Evolutionary conservation across 208 protist genomes (phyloP).

Genomic region (Crithidia sp.): DNA sequence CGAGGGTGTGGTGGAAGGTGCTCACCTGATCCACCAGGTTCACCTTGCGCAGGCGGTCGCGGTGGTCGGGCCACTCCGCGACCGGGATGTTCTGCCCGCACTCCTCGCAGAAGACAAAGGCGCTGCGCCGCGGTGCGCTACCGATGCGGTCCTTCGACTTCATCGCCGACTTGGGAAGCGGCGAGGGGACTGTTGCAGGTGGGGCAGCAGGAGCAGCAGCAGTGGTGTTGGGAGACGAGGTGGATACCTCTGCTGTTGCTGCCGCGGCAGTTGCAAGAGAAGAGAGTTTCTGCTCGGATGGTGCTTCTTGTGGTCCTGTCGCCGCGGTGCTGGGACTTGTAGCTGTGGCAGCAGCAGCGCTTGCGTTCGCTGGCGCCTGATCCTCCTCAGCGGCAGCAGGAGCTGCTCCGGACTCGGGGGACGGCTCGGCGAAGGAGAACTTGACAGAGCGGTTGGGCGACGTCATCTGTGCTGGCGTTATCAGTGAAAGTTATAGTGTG

Average conservation of each 20-base stretch:
- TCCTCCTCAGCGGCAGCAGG: too few species aligned
- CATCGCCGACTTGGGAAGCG: conserved; percentile 23
- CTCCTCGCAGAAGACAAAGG: conserved; percentile 60
- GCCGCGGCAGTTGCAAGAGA: neutral
- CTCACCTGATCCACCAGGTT: conserved; percentile 56
- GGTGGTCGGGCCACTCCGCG: conserved; percentile 79
- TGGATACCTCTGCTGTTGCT: neutral
- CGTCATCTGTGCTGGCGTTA: neutral
- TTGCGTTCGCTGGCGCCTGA: too few species aligned
- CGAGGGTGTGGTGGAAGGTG: conserved; percentile 50
- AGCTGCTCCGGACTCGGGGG: neutral
- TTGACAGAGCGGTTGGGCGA: conserved; percentile 20
- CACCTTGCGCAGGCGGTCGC: conserved; percentile 70
- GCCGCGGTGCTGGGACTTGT: too few species aligned
- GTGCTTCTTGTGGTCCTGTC: too few species aligned
- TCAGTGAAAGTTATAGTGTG: too few species aligned
- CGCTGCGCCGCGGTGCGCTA: conserved; percentile 18
- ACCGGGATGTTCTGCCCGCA: conserved; percentile 73
- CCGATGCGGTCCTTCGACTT: conserved; percentile 62
- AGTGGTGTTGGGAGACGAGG: neutral
- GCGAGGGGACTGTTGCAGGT: neutral
- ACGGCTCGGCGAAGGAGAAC: conserved; percentile 37
- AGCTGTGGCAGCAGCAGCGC: neutral
- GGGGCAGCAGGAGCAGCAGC: neutral
- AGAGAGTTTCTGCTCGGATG: too few species aligned